Evolutionary conservation across 1,139 yeast genomes (phyloP).

Genomic region (Scheffersomyces cryptocercus): DNA sequence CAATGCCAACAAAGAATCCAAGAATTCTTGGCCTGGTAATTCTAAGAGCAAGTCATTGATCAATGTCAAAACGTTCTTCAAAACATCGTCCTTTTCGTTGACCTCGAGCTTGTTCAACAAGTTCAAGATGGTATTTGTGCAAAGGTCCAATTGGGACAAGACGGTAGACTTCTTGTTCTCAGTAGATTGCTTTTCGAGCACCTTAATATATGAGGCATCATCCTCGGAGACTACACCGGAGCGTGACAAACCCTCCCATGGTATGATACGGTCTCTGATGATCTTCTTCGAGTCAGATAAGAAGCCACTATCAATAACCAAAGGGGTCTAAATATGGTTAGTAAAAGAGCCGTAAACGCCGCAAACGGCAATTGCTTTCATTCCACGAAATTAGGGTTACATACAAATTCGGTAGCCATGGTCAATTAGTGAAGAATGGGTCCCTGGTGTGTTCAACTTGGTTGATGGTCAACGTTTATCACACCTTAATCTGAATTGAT

Average conservation of each 20-base stretch:
- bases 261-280: slow-evolving; percentile 79
- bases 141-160: slow-evolving; percentile 47
- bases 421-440: slow-evolving; percentile 1
- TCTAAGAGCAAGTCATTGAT: slow-evolving; percentile 60
- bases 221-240: slow-evolving; percentile 66
- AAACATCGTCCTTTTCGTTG: slow-evolving; percentile 64
- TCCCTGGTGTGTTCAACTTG: too few species aligned
- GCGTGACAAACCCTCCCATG: slow-evolving; percentile 91
- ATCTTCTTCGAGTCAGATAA: slow-evolving; percentile 74
- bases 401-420: slow-evolving; percentile 21
- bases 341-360: neutral
- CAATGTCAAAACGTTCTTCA: slow-evolving; percentile 70
- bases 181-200: slow-evolving; percentile 56
- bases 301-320: slow-evolving; percentile 58
- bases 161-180: slow-evolving; percentile 43
- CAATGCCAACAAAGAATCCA: slow-evolving; percentile 46
- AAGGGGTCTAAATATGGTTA: slow-evolving; percentile 22
- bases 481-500: too few species aligned
- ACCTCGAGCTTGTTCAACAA: slow-evolving; percentile 51
- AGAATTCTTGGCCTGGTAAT: slow-evolving; percentile 42
- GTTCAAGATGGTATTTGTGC: slow-evolving; percentile 58
- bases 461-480: too few species aligned
- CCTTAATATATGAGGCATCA: slow-evolving; percentile 67
- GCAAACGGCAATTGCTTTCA: neutral
- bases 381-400: neutral